Evolutionary conservation across 2,329 filamentous ascomycete genomes (phyloP).

Genomic region (Trichocomaceae sp.): DNA sequence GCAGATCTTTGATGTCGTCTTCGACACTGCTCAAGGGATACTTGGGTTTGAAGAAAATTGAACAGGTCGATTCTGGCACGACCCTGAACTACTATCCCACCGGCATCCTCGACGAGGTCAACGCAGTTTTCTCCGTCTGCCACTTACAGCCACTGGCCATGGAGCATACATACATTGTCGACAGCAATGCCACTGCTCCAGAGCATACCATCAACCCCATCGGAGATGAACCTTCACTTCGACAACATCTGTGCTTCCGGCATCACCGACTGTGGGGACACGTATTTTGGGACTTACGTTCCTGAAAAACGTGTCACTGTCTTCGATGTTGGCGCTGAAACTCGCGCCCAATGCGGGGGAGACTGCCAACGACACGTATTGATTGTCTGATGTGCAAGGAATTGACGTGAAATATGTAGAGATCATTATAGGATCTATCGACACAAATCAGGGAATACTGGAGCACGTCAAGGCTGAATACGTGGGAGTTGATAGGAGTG

Average conservation of each 20-base stretch:
- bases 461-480: no score
- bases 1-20: conserved; percentile 31
- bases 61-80: conserved; percentile 24
- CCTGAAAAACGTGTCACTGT: conserved; percentile 45
- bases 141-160: conserved; percentile 22
- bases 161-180: conserved; percentile 26
- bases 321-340: conserved; percentile 45
- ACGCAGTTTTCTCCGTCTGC: conserved; percentile 41
- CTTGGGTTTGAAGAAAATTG: no score
- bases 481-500: no score
- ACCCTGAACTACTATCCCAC: conserved; percentile 35
- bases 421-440: neutral
- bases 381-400: neutral
- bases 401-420: neutral
- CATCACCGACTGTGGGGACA: conserved; percentile 22
- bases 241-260: conserved; percentile 19
- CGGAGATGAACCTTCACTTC: conserved; percentile 27
- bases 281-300: conserved; percentile 42
- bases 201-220: conserved; percentile 3
- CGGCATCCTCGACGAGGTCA: conserved; percentile 34
- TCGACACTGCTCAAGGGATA: conserved; percentile 46
- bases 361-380: conserved; percentile 15
- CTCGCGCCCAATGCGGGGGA: conserved; percentile 31
- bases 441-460: no score
- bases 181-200: conserved; percentile 1